A percentile compares a stretch with the other conserved stretches of the same genome.
phyloP scores from a whole-genome alignment of 208 protist species.

The Tritrichomonas musculus region DNA sequence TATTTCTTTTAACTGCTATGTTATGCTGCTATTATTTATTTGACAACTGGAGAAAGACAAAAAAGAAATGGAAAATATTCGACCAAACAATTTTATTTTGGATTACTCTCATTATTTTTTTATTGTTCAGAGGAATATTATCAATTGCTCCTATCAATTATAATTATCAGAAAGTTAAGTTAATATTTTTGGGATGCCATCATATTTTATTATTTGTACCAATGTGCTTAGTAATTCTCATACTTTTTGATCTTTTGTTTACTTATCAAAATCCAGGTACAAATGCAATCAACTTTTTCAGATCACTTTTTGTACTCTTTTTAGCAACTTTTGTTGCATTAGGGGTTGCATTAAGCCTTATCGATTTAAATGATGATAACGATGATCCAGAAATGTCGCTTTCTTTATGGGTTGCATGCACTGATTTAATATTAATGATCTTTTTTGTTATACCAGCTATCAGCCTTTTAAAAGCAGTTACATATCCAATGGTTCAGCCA shows the following conservation, averaged over 20 bases:
- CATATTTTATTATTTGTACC: slow-evolving; percentile 9
- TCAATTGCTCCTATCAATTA: background rate
- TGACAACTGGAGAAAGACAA: background rate
- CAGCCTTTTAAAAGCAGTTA: background rate
- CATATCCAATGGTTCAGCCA: slow-evolving; percentile 35
- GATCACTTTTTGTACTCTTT: background rate
- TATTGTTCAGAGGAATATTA: background rate
- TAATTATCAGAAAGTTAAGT: background rate
- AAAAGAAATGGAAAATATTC: background rate
- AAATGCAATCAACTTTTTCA: slow-evolving; percentile 25
- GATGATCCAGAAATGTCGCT: background rate
- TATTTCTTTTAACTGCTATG: too few relatives aligned
- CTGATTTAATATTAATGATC: background rate
- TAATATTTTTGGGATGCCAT: background rate
- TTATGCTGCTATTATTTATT: too few relatives aligned
- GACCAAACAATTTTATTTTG: slow-evolving; percentile 15
- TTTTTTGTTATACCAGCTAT: background rate
- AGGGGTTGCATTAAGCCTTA: background rate
- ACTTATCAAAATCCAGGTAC: slow-evolving; percentile 13
- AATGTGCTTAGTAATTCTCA: slow-evolving; percentile 22
- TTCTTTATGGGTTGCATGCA: slow-evolving; percentile 11
- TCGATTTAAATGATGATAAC: background rate
- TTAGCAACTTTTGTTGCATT: background rate
- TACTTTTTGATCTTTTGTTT: background rate
- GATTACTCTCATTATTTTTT: background rate